Evolutionary conservation across 371 early-diverging fungal genomes (phyloP), one percentile per base, ranked within the genome.

Genomic region (Mortierella polycephala): DNA sequence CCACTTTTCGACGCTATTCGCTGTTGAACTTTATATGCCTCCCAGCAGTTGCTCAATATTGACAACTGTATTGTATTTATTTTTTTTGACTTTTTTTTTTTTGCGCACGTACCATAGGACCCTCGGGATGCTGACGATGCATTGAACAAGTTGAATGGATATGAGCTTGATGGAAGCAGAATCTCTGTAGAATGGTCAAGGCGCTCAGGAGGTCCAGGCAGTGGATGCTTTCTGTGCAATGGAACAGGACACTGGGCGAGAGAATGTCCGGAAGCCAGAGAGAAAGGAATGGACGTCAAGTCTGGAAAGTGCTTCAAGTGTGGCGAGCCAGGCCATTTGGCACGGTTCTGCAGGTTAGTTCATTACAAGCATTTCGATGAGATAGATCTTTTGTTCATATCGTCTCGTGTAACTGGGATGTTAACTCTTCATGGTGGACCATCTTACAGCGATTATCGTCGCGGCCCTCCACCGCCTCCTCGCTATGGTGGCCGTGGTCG

Each of bases 301-400:
- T 83, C 83, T 69, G 86, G 86, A 56, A 84, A 81, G 64, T 85
- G 85, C 70, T 85, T 85, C 76, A 82, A 83, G 76, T 85, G 86
- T 56, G 86, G 86, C 13, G 82, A 85, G 58, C 71, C 81, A 41
- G 86, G 86, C 14, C 86, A 85, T 65, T 73, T 85, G 73, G 86
- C 86, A 7, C 77, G 84, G 50, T 85, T 81, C 55, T 85, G 86
- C 71, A 71, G 85, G 81, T 82, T 71, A 55, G 66, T 8, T n/a
- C 47, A 21, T 21, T 9, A 6, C 49, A 21, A 58, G 20, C 12
- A 55, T 55, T 11, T 50, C 23, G 16, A 5, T 8, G 46, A 1
- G 13, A 46, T 5, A 13, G 46, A 46, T 6, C 16, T 46, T 45
- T 16, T 46, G 13, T 16, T 46, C 49, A 61, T 50, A 37, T 37